phyloP scores from a whole-genome alignment of 495 filamentous ascomycete genomes.

The Aspergillus wentii region DNA sequence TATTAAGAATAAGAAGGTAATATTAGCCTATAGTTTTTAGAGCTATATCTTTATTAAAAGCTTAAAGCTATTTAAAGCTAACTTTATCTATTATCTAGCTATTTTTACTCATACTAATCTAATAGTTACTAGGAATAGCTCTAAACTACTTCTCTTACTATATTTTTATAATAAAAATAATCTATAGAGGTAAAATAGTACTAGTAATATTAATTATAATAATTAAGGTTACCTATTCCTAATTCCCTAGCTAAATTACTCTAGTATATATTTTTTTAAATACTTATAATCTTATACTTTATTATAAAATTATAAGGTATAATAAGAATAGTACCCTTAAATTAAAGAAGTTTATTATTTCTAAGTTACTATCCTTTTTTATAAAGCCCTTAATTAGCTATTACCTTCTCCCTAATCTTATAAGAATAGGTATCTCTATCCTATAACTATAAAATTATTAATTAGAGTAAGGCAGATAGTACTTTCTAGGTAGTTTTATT shows the following conservation, averaged over 20 bases:
- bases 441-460: not conserved
- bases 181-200: not conserved
- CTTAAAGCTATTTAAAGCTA: constrained; percentile 1
- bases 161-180: not conserved
- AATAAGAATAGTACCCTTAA: too few species aligned
- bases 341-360: too few species aligned
- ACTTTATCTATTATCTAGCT: not conserved
- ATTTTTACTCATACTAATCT: not conserved
- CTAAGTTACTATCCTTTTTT: not conserved
- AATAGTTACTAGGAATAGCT: not conserved
- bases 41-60: constrained; percentile 1
- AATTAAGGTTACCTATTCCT: not conserved
- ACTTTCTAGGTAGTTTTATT: too few species aligned
- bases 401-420: not conserved
- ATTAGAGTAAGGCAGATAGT: not conserved
- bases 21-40: not conserved
- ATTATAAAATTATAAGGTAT: not conserved
- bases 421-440: not conserved
- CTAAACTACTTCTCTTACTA: not conserved
- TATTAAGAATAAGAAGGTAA: not conserved
- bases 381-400: not conserved
- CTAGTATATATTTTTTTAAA: not conserved
- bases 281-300: not conserved
- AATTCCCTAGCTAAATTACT: not conserved
- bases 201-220: not conserved